Base-by-base conservation (phyloP, 1,139 yeast species). In the Pichia sp. region DNA sequence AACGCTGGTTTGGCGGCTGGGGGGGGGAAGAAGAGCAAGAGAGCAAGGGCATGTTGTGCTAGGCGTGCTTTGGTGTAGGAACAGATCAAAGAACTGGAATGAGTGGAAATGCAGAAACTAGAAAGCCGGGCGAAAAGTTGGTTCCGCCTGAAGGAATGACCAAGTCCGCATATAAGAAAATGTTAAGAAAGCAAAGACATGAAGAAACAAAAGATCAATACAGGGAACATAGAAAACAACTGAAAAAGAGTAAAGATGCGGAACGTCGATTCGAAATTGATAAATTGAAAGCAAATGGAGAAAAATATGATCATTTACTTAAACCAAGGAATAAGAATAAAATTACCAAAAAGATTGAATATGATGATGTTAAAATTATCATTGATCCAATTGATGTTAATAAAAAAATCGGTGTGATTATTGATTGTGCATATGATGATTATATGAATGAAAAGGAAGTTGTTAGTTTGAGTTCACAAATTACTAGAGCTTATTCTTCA, bases 341-440 rank as follows among this genome's bases (percentile, higher is more conserved):
- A 50, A 36, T 48, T 15, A 37, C 31, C 9, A 55, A 57, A 46
- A 38, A 49, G 53, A 65, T 53, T 52, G 47, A 38, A 9, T 33
- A 45, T 19, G 47, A 43, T 15, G 41, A 36, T n/a, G 71, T 57
- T 56, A 29, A 19, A 4, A 22, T 37, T 7, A 32, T 29, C 13
- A 32, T 42, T 25, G 30, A 38, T 10, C 46, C 46, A 20, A 42
- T 45, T n/a, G 65, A 53, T 53, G 59, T 52, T 50, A 60, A 63
- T 10, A 70, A 78, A 4, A 74, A 72, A 0, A 70, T 75, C 32
- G 65, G 65, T 6, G 70, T 89, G 28, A 65, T 88, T 16, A 60
- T 91, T 50, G 98, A 91, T 62, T 91, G 98, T 63, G 85, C 74
- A 20, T 91, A 91, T 60, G 98, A 91, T 57, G 88, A 85, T 33